These are phyloP conservation scores for Ophiocordyceps camponoti-floridani DNA, from an alignment of 2,329 filamentous ascomycete species.

Conservation along the genomic window DNA sequence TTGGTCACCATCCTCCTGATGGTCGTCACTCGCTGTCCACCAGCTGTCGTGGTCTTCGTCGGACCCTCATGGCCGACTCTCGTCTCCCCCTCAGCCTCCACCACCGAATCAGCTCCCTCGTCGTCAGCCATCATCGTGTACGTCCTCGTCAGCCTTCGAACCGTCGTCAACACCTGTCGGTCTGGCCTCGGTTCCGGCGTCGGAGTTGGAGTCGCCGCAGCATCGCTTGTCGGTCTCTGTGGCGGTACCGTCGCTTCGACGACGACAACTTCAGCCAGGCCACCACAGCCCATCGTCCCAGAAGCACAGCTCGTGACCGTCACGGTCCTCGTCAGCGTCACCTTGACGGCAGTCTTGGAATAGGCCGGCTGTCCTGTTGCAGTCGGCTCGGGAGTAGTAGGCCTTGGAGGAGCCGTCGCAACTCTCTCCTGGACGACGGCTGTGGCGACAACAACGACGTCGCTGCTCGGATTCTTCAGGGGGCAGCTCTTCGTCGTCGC, in stretches of 20 bases:
- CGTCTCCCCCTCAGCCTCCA: too few species aligned
- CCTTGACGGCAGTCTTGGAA: background rate
- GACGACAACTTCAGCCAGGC: background rate
- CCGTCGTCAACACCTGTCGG: background rate
- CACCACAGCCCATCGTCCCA: background rate
- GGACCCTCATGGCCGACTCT: too few species aligned
- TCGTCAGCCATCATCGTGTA: too few species aligned
- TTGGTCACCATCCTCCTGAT: too few species aligned
- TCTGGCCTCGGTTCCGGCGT: background rate
- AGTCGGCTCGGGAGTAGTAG: background rate
- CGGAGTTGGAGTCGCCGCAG: background rate
- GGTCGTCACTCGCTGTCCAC: too few species aligned
- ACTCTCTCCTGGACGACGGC: background rate
- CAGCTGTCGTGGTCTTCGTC: too few species aligned
- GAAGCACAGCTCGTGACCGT: background rate
- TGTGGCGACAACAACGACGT: constrained; percentile 6
- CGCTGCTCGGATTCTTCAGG: constrained; percentile 5
- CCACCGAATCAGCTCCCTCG: too few species aligned
- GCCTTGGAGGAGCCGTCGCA: background rate
- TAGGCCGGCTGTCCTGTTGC: background rate
- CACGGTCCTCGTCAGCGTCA: background rate
- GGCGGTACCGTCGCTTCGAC: background rate
- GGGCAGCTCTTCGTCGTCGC: constrained; percentile 41
- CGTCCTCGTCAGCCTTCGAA: background rate
- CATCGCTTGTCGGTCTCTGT: background rate